Percentiles rank a stretch among this genome's conserved stretches.
Conservation (phyloP, 148 eudicot genomes). For the Fallopia convolvulus region DNA sequence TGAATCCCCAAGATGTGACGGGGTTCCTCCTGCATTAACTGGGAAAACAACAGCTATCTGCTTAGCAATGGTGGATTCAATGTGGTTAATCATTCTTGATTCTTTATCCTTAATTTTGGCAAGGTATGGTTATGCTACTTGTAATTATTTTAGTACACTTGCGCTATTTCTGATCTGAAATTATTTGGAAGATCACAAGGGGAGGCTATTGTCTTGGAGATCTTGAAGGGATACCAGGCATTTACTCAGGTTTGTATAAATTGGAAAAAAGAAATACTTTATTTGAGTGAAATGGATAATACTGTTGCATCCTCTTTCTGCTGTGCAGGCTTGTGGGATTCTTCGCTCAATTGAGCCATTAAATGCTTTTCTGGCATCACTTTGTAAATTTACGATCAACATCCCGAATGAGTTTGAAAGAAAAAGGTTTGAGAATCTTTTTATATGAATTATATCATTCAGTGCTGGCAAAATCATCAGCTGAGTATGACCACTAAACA, state of each 20-base stretch:
- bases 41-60: constrained; percentile 83
- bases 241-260: constrained; percentile 69
- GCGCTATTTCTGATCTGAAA: constrained; percentile 19
- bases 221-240: constrained; percentile 95
- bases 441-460: background rate
- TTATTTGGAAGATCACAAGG: constrained; percentile 77
- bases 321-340: constrained; percentile 86
- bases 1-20: constrained; percentile 87
- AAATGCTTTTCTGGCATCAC: constrained; percentile 92
- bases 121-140: constrained; percentile 39
- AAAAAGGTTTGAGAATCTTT: constrained; percentile 50
- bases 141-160: constrained; percentile 11
- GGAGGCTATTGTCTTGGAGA: constrained; percentile 94
- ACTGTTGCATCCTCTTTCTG: constrained; percentile 14
- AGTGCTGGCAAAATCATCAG: background rate
- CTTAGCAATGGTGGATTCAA: constrained; percentile 81
- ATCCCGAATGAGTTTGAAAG: constrained; percentile 64
- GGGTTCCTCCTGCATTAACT: constrained; percentile 46
- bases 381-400: constrained; percentile 89
- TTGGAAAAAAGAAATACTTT: background rate
- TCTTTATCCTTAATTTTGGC: constrained; percentile 79
- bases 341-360: constrained; percentile 88
- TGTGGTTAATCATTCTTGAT: constrained; percentile 90
- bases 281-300: constrained; percentile 14
- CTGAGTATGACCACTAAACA: background rate